Evolutionary conservation across 192 early-diverging fungal genomes (phyloP), one percentile per base, ranked within the genome.

Genomic region (Chytriomyces hyalinus): DNA sequence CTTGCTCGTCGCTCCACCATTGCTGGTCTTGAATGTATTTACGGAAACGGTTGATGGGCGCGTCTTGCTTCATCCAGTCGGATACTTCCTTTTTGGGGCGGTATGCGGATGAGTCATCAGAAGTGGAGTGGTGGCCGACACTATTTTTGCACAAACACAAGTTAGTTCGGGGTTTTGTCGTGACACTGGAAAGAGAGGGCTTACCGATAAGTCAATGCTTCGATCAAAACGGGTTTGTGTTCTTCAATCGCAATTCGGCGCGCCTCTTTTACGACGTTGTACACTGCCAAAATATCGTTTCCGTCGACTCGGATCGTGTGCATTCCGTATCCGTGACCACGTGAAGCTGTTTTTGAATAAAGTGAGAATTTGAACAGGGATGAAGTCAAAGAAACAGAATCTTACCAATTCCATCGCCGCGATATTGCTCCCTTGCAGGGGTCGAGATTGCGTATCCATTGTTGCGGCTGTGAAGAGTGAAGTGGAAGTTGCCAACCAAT

Each of bases 381-480:
- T 68, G 0, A 10, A 68, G 47, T 13, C 6, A 46, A 68, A 26
- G 20, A 24, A 20, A 7, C 46, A 11, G 7, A 53, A 22, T 6
- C 83, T 44, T 73, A 83, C 84, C 87, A 78, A 99, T 97, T 59
- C 97, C 97, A 78, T 99, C 97, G 48, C 97, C 97, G 74, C 93
- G 91, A 83, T 97, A 99, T 85, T 99, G 97, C 73, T 99, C 97
- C 44, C 88, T 84, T 22, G 92, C 88, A 45, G 96, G 97, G 0
- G 97, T 99, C 0, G 96, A 98, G 61, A 99, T 99, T n/a, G 97
- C 96, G 81, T 93, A 99, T n/a, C 97, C 97, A 82, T 99, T 99
- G 88, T 99, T 99, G 49, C 97, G 93, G 87, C 93, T 93, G 73
- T 45, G 69, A 28, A 2, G 36, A 36, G 36, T 36, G 36, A 36